phyloP scores from a whole-genome alignment of 2,329 filamentous ascomycete species.

The Calonectria crousiana region DNA sequence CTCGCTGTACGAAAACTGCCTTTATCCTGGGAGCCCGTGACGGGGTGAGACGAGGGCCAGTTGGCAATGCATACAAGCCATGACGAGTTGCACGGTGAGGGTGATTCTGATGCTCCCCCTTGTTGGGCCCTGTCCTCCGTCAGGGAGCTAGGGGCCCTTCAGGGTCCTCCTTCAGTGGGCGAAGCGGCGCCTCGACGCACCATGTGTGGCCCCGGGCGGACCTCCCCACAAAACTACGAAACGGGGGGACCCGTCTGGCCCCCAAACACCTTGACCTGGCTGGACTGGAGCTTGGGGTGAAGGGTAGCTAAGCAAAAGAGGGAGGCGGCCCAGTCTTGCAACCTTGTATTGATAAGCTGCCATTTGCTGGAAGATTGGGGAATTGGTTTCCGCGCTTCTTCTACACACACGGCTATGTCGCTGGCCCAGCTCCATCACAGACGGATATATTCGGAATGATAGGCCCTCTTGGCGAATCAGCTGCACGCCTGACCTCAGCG shows the following conservation, averaged over 20 bases:
- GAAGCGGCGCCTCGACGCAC: slow-evolving; percentile 25
- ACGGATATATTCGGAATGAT: not conserved
- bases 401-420: slow-evolving; percentile 1
- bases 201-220: slow-evolving; percentile 8
- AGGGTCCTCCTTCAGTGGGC: slow-evolving; percentile 13
- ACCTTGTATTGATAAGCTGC: not conserved
- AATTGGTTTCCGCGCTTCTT: not conserved
- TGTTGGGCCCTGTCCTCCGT: slow-evolving; percentile 2
- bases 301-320: not conserved
- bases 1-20: not conserved
- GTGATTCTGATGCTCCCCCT: not conserved
- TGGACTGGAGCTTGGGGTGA: not conserved
- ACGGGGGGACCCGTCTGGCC: not conserved
- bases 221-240: slow-evolving; percentile 21
- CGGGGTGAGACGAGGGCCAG: slow-evolving; percentile 15
- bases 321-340: not conserved
- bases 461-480: not conserved
- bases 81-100: slow-evolving; percentile 18
- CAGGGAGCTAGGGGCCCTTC: slow-evolving; percentile 5
- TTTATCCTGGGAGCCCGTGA: not conserved
- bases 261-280: slow-evolving; percentile 12
- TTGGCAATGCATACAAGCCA: slow-evolving; percentile 26
- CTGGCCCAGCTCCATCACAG: slow-evolving; percentile 5
- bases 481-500: not conserved
- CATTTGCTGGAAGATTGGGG: not conserved